Conservation (phyloP, 116 monocot genomes). For the Papilionanthe hybrid region DNA sequence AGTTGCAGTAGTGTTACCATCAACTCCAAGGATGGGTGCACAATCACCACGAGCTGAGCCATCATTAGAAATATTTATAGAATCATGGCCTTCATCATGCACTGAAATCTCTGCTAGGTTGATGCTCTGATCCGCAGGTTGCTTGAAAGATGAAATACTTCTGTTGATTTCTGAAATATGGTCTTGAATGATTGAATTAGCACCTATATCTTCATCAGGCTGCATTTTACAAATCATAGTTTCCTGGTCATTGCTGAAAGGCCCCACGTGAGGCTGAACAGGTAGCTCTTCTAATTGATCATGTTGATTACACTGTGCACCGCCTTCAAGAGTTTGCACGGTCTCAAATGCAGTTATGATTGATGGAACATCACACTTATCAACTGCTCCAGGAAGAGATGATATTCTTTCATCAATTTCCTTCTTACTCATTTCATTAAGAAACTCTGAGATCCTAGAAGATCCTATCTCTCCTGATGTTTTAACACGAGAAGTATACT, state of each 20-base stretch:
- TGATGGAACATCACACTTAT: conserved; percentile 18
- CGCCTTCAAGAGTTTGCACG: conserved; percentile 11
- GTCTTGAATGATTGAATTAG: conserved; percentile 7
- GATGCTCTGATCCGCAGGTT: conserved; percentile 9
- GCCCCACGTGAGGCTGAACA: conserved; percentile 3
- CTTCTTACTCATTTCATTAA: conserved; percentile 14
- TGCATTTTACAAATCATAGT: not conserved
- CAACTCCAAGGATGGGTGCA: not conserved
- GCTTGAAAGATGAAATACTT: not conserved
- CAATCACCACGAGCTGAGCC: not conserved
- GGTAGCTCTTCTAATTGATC: conserved; percentile 6
- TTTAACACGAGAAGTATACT: conserved; percentile 18
- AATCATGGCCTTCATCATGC: conserved; percentile 1
- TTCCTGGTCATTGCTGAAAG: conserved; percentile 8
- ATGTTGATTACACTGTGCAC: conserved; percentile 15
- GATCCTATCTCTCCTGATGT: conserved; percentile 17
- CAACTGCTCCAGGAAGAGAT: conserved; percentile 11
- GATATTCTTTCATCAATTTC: conserved; percentile 8
- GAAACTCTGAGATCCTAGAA: conserved; percentile 14
- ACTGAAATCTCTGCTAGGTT: conserved; percentile 8
- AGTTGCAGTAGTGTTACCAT: conserved; percentile 5
- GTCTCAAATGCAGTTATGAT: conserved; percentile 14
- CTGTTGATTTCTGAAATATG: not conserved
- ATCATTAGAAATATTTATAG: not conserved
- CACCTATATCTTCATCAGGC: not conserved